Evolutionary conservation across 1,139 yeast species (phyloP), one percentile per base, ranked within the genome.

Genomic region (Magnusiomyces suaveolens): DNA sequence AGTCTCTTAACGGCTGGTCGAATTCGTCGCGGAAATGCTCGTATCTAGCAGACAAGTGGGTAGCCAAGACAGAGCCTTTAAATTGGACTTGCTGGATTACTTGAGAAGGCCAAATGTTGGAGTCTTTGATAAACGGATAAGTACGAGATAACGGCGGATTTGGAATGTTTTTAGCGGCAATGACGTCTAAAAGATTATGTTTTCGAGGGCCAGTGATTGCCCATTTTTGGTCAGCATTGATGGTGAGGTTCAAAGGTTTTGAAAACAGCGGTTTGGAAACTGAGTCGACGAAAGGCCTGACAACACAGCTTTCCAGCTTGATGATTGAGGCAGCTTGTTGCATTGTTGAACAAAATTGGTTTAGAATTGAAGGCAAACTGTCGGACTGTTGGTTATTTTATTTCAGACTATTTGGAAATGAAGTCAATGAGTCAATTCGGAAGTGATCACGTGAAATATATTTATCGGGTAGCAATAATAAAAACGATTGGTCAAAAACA

Each of bases 21-120:
- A 85, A 84, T 53, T 84, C 83, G 69, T 85, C 97, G 59, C 90
- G 83, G 65, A 79, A 86, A 51, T 82, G 81, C 68, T 92, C 98
- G 64, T 88, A 92, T 52, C 98, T 71, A 0, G 97, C 96, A 49
- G 95, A 82, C 52, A 92, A 65, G 70, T 90, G 95, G 0, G 89
- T 87, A 52, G 82, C 85, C 43, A 65, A 64, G 38, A 69, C 63
- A 1, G 71, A 76, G n/a, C 86, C 85, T 57, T 77, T 75, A 65
- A 89, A 89, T 63, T 82, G 81, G 24, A 90, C 73, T 56, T 81
- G 68, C 58, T 76, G 77, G 16, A 75, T 73, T 1, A 69, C 78
- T 51, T 76, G 74, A 14, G 72, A 64, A 0, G 80, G 80, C 79
- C 80, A 76, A 2, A 60, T 55, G 3, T 68, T 60, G 14, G 43